Evolutionary conservation across 306 rosid genomes (phyloP).

Genomic region (Malus asiatica): DNA sequence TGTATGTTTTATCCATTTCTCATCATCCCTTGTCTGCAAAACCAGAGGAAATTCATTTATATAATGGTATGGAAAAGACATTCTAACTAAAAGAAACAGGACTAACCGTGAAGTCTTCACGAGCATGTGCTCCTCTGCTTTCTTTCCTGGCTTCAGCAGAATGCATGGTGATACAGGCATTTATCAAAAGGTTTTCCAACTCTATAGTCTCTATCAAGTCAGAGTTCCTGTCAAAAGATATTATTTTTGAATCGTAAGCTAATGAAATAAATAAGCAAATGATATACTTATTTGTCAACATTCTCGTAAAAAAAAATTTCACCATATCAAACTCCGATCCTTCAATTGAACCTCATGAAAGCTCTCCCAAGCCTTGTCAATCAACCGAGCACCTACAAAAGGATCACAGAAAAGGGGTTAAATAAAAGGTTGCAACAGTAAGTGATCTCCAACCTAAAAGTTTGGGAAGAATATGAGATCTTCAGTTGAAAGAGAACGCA

Average conservation of each 20-base stretch:
- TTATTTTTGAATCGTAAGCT: background rate
- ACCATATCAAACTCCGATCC: conserved; percentile 84
- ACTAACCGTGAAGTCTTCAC: conserved; percentile 71
- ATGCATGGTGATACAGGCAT: conserved; percentile 82
- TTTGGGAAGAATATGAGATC: background rate
- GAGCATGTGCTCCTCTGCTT: conserved; percentile 95
- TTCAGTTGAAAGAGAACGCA: background rate
- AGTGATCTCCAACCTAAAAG: background rate
- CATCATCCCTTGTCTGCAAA: conserved; percentile 89
- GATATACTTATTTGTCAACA: background rate
- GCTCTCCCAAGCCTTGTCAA: conserved; percentile 70
- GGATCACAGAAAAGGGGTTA: background rate
- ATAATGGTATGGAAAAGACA: background rate
- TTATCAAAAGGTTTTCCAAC: conserved; percentile 84
- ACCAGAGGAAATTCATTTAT: conserved; percentile 16
- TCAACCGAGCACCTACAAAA: conserved; percentile 56
- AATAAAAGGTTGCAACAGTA: background rate
- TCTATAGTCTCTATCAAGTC: conserved; percentile 84
- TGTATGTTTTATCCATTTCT: conserved; percentile 87
- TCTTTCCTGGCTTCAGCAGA: conserved; percentile 98
- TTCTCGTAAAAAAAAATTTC: background rate
- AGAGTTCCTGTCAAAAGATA: conserved; percentile 53
- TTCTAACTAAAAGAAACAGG: background rate
- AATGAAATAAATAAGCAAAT: background rate
- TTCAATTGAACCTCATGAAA: conserved; percentile 59